Percentiles rank a stretch among this genome's conserved stretches.
These are phyloP conservation scores for Sugiyamaella novakii DNA, from an alignment of 1,139 yeast species.

Conservation along the genomic window DNA sequence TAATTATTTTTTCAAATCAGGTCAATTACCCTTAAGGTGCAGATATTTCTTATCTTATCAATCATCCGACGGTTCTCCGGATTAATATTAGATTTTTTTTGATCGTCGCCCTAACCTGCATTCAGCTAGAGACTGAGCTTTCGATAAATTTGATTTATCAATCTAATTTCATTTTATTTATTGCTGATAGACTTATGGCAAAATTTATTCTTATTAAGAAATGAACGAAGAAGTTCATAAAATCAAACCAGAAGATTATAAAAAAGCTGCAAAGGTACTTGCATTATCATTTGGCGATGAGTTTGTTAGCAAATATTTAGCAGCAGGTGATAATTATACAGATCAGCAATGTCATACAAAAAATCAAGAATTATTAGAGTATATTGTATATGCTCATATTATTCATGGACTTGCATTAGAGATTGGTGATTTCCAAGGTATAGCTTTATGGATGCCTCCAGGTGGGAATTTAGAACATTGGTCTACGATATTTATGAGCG, in stretches of 20 bases:
- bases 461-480: constrained; percentile 52
- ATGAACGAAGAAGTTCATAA: constrained; percentile 26
- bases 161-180: no score
- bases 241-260: constrained; percentile 49
- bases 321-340: constrained; percentile 47
- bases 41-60: no score
- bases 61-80: no score
- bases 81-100: no score
- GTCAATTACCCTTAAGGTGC: no score
- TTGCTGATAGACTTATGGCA: no score
- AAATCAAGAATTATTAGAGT: constrained; percentile 56
- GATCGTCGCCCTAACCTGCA: constrained; percentile 7
- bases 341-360: constrained; percentile 45
- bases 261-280: constrained; percentile 58
- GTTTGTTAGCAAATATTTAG: constrained; percentile 53
- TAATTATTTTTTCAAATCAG: no score
- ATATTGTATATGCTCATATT: constrained; percentile 60
- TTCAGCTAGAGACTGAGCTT: background rate
- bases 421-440: constrained; percentile 58
- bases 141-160: no score
- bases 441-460: constrained; percentile 65
- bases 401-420: constrained; percentile 59
- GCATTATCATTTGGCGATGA: constrained; percentile 56
- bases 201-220: no score
- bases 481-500: constrained; percentile 56